Base-by-base conservation (phyloP, 768 basidiomycete genomes). In the Boletus rufocinnamomeus region DNA sequence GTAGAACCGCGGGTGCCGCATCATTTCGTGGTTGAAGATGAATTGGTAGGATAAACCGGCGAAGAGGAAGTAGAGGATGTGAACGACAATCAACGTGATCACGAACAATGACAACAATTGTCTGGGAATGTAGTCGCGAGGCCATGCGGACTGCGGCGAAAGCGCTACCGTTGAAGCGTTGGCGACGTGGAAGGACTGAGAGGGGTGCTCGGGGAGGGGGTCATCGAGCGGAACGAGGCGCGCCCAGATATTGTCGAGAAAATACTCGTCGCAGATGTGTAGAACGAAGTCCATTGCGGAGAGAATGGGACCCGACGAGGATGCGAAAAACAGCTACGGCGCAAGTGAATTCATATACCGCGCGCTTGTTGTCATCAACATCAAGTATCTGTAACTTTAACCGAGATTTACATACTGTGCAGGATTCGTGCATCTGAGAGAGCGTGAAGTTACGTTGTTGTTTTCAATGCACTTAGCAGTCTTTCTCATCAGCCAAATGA, bases 11-110 rank as follows among this genome's bases (percentile, higher is more conserved):
- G 97, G 97, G 75, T 99, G 97, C 34, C 82, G 80, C 88, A 91
- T 95, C 93, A 90, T 97, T 23, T 89, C 90, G 68, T 90, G 89
- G 76, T 98, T 94, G 83, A 98, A 99, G 56, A 98, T 84, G 74
- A 81, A 87, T 45, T 75, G 74, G 76, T 93, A 99, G 4, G 93
- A 94, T 27, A 91, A 73, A 45, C 82, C 77, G n/a, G 94, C 95
- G 64, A 98, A 89, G 27, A 88, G 52, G 75, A 97, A 95, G 75
- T 99, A 99, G 48, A 99, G 81, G 50, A 87, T 25, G 65, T 89
- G 83, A 57, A 96, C 90, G 59, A 95, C 95, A 57, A 93, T 64
- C 53, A 91, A 74, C 1, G 94, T 95, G 62, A 98, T 68, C 27
- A 79, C 70, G 61, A 75, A 73, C 58, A 98, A 76, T 1, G 94